These are phyloP conservation scores for Suillus placidus DNA, from an alignment of 768 basidiomycete species.

Conservation along the genomic window DNA sequence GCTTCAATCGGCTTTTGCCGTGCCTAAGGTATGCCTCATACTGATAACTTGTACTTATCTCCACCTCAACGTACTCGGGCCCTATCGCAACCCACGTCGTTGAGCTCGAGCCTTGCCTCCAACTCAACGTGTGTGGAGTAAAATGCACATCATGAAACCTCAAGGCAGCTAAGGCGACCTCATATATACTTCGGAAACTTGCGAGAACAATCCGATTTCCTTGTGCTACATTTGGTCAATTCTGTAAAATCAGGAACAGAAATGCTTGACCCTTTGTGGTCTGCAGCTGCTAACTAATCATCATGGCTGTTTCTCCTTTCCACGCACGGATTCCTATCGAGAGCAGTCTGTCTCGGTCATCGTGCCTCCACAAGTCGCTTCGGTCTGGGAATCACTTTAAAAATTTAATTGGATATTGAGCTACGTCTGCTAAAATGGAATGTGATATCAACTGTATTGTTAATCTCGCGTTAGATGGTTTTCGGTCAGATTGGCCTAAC, in stretches of 20 bases:
- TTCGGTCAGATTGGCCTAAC: neutral
- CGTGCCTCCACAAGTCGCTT: neutral
- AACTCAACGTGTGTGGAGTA: neutral
- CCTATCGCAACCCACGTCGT: neutral
- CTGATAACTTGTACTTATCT: neutral
- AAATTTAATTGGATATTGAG: neutral
- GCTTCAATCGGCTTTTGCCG: constrained; percentile 1
- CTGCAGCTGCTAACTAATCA: neutral
- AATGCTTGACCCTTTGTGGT: constrained; percentile 1
- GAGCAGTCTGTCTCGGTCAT: neutral
- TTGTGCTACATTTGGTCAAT: neutral
- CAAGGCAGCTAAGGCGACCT: neutral
- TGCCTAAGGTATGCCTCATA: neutral
- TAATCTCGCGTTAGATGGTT: neutral
- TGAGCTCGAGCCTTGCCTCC: neutral
- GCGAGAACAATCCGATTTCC: constrained; percentile 4
- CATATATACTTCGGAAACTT: neutral
- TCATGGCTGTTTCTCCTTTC: constrained; percentile 3
- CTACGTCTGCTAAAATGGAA: neutral
- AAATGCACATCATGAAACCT: constrained; percentile 2
- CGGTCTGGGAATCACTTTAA: neutral
- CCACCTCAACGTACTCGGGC: neutral
- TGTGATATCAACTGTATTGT: neutral
- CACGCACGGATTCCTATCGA: neutral
- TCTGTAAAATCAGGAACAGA: neutral